A percentile compares a stretch with the other conserved stretches of the same genome.
Evolutionary conservation across 306 rosid species (phyloP).

Genomic region (Prunus dulcis): DNA sequence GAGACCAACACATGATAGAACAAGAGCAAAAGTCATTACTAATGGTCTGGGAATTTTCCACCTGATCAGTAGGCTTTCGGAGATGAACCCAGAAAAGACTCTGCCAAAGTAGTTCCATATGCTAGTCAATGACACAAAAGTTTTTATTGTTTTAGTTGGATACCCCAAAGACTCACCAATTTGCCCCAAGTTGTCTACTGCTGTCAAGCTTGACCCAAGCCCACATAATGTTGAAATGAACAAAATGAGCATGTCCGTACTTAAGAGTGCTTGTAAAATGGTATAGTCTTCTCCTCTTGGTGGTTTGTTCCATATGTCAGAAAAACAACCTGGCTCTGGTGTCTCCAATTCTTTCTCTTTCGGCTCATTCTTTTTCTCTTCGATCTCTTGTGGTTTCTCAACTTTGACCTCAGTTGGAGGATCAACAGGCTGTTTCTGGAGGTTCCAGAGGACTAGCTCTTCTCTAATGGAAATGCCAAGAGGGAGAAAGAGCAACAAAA

Average conservation of each 20-base stretch:
- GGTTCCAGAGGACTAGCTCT: conserved; percentile 22
- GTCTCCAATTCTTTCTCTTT: background rate
- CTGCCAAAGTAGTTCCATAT: conserved; percentile 42
- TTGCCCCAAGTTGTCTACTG: conserved; percentile 38
- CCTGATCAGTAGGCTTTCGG: conserved; percentile 25
- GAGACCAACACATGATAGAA: conserved; percentile 27
- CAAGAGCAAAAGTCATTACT: conserved; percentile 13
- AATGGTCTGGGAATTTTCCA: conserved; percentile 30
- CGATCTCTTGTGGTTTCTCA: background rate
- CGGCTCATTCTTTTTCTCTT: background rate
- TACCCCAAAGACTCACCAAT: conserved; percentile 37
- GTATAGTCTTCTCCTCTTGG: conserved; percentile 40
- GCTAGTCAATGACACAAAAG: conserved; percentile 27
- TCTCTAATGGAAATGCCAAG: conserved; percentile 26
- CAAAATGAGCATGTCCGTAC: conserved; percentile 26
- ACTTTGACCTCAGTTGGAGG: background rate
- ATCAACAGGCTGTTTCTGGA: conserved; percentile 5
- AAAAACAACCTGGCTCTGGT: background rate
- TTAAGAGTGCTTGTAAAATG: conserved; percentile 27
- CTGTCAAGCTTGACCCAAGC: conserved; percentile 28
- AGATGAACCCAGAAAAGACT: conserved; percentile 33
- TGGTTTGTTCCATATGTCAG: conserved; percentile 19
- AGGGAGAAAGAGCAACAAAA: conserved; percentile 20
- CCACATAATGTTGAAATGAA: conserved; percentile 7
- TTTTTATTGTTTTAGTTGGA: background rate